These are phyloP conservation scores for Pontederia paniculata DNA, from an alignment of 176 grass and related monocot species.

Conservation along the genomic window DNA sequence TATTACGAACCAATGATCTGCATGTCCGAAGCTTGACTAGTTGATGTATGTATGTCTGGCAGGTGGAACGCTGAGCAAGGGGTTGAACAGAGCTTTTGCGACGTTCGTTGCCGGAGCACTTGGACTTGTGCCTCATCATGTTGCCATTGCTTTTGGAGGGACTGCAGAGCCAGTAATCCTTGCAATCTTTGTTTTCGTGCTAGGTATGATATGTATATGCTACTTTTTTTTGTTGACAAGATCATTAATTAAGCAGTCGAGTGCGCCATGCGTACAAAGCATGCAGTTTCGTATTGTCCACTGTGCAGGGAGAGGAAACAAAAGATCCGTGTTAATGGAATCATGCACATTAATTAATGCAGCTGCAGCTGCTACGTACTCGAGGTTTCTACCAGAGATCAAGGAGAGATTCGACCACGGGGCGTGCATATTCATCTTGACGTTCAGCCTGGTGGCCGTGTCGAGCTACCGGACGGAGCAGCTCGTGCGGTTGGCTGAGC, in stretches of 20 bases:
- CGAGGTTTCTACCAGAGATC: slow-evolving; percentile 74
- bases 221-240: too few relatives aligned
- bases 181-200: slow-evolving; percentile 50
- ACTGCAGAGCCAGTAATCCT: slow-evolving; percentile 64
- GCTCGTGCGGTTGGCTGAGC: slow-evolving; percentile 54
- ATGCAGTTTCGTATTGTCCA: too few relatives aligned
- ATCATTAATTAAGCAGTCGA: too few relatives aligned
- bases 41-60: too few relatives aligned
- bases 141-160: slow-evolving; percentile 27
- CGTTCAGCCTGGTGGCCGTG: slow-evolving; percentile 80
- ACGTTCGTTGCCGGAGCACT: slow-evolving; percentile 53
- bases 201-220: too few relatives aligned
- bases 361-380: slow-evolving; percentile 71
- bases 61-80: slow-evolving; percentile 58
- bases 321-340: too few relatives aligned
- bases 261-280: too few relatives aligned
- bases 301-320: too few relatives aligned
- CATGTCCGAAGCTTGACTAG: too few relatives aligned
- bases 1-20: too few relatives aligned
- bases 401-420: slow-evolving; percentile 84
- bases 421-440: slow-evolving; percentile 78
- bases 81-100: slow-evolving; percentile 47
- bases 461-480: slow-evolving; percentile 79
- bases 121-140: slow-evolving; percentile 51
- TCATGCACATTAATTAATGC: too few relatives aligned